Evolutionary conservation across 2,329 filamentous ascomycete genomes (phyloP).

Genomic region (Ophiostoma sp.): DNA sequence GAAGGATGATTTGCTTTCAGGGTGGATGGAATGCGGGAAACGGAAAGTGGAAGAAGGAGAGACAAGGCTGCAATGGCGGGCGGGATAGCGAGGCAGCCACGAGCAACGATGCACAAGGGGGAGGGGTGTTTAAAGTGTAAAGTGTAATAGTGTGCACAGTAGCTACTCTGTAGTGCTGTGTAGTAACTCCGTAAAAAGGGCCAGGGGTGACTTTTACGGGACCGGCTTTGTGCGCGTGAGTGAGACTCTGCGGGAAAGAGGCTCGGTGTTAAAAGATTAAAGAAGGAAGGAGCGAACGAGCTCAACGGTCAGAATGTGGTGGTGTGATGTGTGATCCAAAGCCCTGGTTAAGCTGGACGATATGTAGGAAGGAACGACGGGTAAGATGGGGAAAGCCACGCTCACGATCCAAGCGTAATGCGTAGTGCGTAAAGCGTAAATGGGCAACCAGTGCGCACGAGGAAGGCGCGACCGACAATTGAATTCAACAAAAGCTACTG

Average conservation of each 20-base stretch:
- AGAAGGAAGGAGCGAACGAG: background rate
- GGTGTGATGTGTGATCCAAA: background rate
- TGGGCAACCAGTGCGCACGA: background rate
- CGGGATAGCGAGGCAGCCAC: constrained; percentile 13
- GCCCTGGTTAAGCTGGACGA: background rate
- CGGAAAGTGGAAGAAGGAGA: constrained; percentile 10
- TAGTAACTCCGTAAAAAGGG: too few species aligned
- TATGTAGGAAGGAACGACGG: background rate
- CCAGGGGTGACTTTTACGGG: background rate
- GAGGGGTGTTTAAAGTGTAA: background rate
- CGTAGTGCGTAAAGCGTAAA: background rate
- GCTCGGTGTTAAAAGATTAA: background rate
- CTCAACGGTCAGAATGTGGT: background rate
- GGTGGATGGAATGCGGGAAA: background rate
- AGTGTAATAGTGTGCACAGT: background rate
- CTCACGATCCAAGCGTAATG: background rate
- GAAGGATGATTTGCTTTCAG: background rate
- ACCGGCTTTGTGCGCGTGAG: background rate
- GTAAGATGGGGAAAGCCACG: background rate
- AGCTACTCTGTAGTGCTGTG: too few species aligned
- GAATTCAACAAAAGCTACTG: background rate
- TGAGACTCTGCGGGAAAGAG: background rate
- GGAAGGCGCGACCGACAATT: background rate
- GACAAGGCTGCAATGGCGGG: constrained; percentile 5
- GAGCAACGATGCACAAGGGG: constrained; percentile 11